Conservation (phyloP, 345 rosid species). For the Linum trigynum region DNA sequence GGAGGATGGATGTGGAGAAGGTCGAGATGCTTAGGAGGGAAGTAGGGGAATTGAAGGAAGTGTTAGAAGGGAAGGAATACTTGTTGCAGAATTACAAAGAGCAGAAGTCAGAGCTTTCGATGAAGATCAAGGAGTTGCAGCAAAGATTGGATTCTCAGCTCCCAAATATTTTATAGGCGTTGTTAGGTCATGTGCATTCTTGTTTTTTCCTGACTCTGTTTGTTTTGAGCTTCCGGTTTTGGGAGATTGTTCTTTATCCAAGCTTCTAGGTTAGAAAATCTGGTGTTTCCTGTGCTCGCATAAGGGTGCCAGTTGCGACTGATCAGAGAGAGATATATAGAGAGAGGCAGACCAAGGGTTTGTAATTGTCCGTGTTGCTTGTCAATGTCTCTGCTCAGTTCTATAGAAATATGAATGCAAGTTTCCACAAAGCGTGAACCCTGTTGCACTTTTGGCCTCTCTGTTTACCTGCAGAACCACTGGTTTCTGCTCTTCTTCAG, state of each 20-base stretch:
- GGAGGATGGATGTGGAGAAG: conserved; percentile 40
- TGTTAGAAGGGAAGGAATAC: conserved; percentile 83
- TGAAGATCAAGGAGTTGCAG: conserved; percentile 75
- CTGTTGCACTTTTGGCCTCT: not conserved
- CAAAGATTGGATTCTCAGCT: conserved; percentile 77
- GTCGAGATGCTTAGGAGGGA: conserved; percentile 72
- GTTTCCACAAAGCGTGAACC: not conserved
- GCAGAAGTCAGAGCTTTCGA: conserved; percentile 70
- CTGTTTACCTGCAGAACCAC: not conserved
- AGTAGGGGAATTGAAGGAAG: conserved; percentile 76
- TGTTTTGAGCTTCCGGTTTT: not conserved
- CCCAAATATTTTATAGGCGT: conserved; percentile 85
- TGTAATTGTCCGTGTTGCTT: not conserved
- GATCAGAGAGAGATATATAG: not conserved
- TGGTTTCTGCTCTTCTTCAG: too few relatives aligned
- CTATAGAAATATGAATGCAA: not conserved
- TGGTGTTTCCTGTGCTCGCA: not conserved
- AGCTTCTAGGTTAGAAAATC: too few relatives aligned
- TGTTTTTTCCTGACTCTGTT: conserved; percentile 10
- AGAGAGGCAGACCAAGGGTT: not conserved
- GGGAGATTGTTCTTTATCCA: conserved; percentile 8
- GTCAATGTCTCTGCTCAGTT: not conserved
- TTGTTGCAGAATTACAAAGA: conserved; percentile 73
- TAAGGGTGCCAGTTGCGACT: not conserved
- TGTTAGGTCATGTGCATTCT: conserved; percentile 63